phyloP scores from a whole-genome alignment of 2,329 filamentous ascomycete genomes.

The Sarocladium brachiariae region DNA sequence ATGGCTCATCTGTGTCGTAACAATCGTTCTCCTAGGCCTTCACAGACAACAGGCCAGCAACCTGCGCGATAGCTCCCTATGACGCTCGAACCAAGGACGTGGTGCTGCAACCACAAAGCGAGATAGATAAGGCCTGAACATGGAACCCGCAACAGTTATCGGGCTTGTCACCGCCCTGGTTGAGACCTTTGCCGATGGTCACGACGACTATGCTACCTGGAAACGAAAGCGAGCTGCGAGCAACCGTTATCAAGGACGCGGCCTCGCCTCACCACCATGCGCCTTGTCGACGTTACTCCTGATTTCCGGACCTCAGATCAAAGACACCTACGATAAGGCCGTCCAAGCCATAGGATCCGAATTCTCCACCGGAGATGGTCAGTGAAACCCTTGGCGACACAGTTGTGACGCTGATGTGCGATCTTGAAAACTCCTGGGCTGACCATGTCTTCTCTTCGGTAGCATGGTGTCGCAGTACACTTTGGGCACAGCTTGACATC shows the following conservation, averaged over 20 bases:
- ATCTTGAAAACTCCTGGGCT: background rate
- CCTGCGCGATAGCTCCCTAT: background rate
- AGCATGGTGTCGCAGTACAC: slow-evolving; percentile 19
- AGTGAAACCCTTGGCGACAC: slow-evolving; percentile 8
- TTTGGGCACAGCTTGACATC: slow-evolving; percentile 22
- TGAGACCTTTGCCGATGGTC: slow-evolving; percentile 13
- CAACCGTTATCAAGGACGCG: slow-evolving; percentile 25
- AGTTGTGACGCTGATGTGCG: background rate
- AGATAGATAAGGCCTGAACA: slow-evolving; percentile 9
- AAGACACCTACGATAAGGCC: slow-evolving; percentile 26
- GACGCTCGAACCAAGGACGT: background rate
- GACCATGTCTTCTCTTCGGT: background rate
- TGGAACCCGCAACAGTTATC: slow-evolving; percentile 17
- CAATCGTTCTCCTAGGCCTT: background rate
- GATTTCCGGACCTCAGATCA: slow-evolving; percentile 23
- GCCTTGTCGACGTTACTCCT: slow-evolving; percentile 28
- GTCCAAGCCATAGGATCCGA: slow-evolving; percentile 26
- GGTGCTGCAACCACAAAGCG: background rate
- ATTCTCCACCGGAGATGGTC: slow-evolving; percentile 30
- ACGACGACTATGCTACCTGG: slow-evolving; percentile 27
- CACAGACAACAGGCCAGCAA: background rate
- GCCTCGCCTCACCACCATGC: slow-evolving; percentile 19
- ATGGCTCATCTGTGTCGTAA: background rate
- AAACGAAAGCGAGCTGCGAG: slow-evolving; percentile 23
- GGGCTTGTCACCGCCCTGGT: slow-evolving; percentile 15